phyloP scores from a whole-genome alignment of 1,284 basidiomycete genomes.

The Tylopilus sp. region DNA sequence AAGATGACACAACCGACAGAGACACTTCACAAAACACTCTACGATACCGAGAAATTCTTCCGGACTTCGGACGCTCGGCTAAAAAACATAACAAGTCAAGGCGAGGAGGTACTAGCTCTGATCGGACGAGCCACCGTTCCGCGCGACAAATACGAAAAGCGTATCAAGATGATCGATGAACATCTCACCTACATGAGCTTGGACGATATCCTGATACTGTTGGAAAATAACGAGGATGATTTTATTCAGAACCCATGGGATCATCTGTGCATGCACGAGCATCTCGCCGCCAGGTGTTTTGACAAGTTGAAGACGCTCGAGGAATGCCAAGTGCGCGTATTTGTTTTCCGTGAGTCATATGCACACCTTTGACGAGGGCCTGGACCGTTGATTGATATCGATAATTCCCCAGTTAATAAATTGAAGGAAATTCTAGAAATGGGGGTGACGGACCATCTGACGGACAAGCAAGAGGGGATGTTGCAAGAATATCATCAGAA shows the following conservation, averaged over 20 bases:
- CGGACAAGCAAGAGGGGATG: background rate
- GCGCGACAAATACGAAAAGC: slow-evolving; percentile 1
- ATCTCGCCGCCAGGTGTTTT: slow-evolving; percentile 2
- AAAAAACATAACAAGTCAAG: background rate
- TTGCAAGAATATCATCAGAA: background rate
- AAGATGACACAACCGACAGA: background rate
- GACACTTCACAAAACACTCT: no score
- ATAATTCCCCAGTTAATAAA: background rate
- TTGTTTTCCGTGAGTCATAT: slow-evolving; percentile 1
- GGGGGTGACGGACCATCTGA: background rate
- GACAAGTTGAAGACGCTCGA: background rate
- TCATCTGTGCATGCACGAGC: slow-evolving; percentile 7
- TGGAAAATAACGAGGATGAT: background rate
- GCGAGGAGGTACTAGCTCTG: background rate
- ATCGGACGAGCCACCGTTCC: background rate
- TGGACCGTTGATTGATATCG: background rate
- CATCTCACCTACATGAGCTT: slow-evolving; percentile 7
- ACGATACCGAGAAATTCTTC: no score
- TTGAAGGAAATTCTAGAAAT: background rate
- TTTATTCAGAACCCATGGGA: background rate
- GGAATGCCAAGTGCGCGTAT: background rate
- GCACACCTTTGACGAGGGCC: background rate
- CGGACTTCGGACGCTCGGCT: background rate
- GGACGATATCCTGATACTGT: slow-evolving; percentile 5
- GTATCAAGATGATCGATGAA: background rate